Evolutionary conservation across 306 rosid species (phyloP), one percentile per base, ranked within the genome.

Genomic region (Acacia crassicarpa): DNA sequence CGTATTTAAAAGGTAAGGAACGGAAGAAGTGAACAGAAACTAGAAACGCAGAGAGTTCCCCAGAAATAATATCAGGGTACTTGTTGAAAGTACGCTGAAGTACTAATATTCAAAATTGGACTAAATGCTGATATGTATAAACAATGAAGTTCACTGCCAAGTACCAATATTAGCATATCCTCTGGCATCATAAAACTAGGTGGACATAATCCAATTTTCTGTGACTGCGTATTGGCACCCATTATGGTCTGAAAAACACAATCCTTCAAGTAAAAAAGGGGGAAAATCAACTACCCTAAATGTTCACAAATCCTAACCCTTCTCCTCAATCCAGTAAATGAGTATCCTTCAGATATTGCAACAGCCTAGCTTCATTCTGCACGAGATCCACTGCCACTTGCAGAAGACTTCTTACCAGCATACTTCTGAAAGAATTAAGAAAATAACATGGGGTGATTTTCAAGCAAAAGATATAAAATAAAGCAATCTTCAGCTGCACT

Each of bases 251-350:
- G 74, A 61, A 72, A 75, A 83, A 82, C 82, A 79, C 49, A 72
- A 83, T 76, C 75, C 80, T 76, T 66, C 69, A 46, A 77, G 58
- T 68, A 43, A 27, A 25, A 62, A 63, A 14, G 49, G 5, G 66
- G 77, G 44, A 25, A 74, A 86, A 85, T 83, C 84, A 70, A 88
- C 83, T 76, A 83, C 86, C 86, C 84, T 75, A 83, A 85, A 83
- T 86, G 85, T 83, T 85, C 91, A 75, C 83, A 84, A 76, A 75
- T 75, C 87, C 92, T 86, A 84, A 53, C 59, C 78, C 80, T 75
- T 77, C 44, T 49, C 77, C 38, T 38, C 76, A 81, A 74, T 67
- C 75, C 71, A 79, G 74, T 9, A 69, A 73, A 76, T 74, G 74
- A 75, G 76, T 77, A 49, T 79, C 78, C 84, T 68, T 83, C 75